Conservation (phyloP, 805 yeast genomes). For the Wickerhamiella musiphila region DNA sequence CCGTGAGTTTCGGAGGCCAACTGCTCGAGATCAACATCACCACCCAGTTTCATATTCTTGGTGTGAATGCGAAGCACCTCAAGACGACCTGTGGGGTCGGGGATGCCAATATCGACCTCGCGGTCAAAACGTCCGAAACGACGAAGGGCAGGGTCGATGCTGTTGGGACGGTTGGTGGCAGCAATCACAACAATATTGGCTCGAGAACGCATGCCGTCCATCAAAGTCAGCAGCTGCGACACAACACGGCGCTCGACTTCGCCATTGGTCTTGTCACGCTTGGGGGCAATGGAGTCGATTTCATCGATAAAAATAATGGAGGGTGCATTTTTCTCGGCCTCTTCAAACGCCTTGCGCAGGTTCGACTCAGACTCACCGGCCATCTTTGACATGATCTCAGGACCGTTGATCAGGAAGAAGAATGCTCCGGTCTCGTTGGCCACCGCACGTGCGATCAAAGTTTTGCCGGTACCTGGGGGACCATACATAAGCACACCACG, state of each 20-base stretch:
- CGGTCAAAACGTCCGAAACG: slow-evolving; percentile 76
- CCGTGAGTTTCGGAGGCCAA: slow-evolving; percentile 98
- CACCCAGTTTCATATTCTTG: slow-evolving; percentile 92
- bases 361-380: slow-evolving; percentile 98
- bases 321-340: slow-evolving; percentile 97
- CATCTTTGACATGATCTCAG: slow-evolving; percentile 99
- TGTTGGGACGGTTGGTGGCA: slow-evolving; percentile 81
- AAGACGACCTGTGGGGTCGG: slow-evolving; percentile 96
- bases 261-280: slow-evolving; percentile 99
- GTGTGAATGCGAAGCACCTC: slow-evolving; percentile 96
- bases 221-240: slow-evolving; percentile 86
- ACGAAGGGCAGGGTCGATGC: slow-evolving; percentile 72
- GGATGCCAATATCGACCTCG: slow-evolving; percentile 79
- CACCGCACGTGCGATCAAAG: slow-evolving; percentile 98
- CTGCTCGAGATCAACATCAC: slow-evolving; percentile 87
- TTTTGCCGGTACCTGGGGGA: slow-evolving; percentile 99
- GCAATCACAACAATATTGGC: slow-evolving; percentile 96
- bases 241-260: slow-evolving; percentile 99
- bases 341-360: slow-evolving; percentile 94
- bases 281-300: slow-evolving; percentile 97
- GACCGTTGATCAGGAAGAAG: slow-evolving; percentile 95
- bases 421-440: slow-evolving; percentile 99
- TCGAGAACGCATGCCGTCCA: slow-evolving; percentile 99
- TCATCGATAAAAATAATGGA: slow-evolving; percentile 96
- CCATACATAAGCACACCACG: slow-evolving; percentile 89